These are phyloP conservation scores for Pichia scutulata DNA, from an alignment of 805 yeast genomes.

Conservation along the genomic window DNA sequence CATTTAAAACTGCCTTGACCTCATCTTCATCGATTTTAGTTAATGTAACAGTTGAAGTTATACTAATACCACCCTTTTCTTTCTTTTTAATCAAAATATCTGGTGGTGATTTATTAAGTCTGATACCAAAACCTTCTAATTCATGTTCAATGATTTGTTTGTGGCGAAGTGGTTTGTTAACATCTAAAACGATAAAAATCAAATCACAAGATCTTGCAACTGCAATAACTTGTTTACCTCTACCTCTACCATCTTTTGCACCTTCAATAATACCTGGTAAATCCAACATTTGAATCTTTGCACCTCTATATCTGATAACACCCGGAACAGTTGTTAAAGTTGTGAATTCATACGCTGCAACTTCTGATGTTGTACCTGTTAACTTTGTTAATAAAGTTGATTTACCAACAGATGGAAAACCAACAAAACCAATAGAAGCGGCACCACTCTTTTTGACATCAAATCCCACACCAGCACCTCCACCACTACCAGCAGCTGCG, in stretches of 20 bases:
- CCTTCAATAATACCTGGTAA: slow-evolving; percentile 88
- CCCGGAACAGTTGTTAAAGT: slow-evolving; percentile 98
- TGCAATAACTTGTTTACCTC: slow-evolving; percentile 96
- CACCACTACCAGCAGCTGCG: slow-evolving; percentile 67
- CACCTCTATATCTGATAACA: slow-evolving; percentile 91
- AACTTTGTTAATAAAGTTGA: slow-evolving; percentile 78
- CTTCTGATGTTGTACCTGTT: slow-evolving; percentile 95
- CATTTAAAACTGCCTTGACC: slow-evolving; percentile 92
- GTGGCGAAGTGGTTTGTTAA: slow-evolving; percentile 91
- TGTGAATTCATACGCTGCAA: slow-evolving; percentile 97
- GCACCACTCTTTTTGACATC: slow-evolving; percentile 99
- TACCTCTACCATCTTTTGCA: slow-evolving; percentile 86
- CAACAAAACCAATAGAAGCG: slow-evolving; percentile 95
- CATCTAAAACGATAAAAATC: slow-evolving; percentile 89
- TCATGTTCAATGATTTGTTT: slow-evolving; percentile 91
- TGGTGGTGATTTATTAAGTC: slow-evolving; percentile 88
- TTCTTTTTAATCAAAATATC: slow-evolving; percentile 86
- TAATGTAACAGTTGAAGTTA: slow-evolving; percentile 87
- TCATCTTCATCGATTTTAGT: slow-evolving; percentile 90
- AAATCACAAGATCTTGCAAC: slow-evolving; percentile 97
- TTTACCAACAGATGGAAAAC: slow-evolving; percentile 95
- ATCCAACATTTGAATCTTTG: slow-evolving; percentile 93
- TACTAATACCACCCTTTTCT: slow-evolving; percentile 92
- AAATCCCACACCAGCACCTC: slow-evolving; percentile 90
- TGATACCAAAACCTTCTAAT: slow-evolving; percentile 94